Percentiles rank a stretch among this genome's conserved stretches.
Conservation (phyloP, 179 eudicot species). For the Actinidia arguta region DNA sequence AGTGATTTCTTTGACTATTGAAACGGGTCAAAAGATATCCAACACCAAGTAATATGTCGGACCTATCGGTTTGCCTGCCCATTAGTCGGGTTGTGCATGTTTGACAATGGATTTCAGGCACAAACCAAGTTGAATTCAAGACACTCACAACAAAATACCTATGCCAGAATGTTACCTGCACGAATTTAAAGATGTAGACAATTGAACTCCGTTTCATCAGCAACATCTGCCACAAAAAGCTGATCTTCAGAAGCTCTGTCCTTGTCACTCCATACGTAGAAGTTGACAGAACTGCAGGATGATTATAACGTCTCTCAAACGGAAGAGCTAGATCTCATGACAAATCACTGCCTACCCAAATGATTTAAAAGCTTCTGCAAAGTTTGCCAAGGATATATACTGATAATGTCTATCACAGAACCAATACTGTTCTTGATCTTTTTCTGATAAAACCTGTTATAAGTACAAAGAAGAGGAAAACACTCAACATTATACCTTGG, state of each 20-base stretch:
- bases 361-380: slow-evolving; percentile 68
- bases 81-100: too few relatives aligned
- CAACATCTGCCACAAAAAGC: slow-evolving; percentile 77
- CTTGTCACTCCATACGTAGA: slow-evolving; percentile 63
- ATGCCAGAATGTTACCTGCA: slow-evolving; percentile 49
- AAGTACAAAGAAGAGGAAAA: not conserved
- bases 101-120: too few relatives aligned
- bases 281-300: slow-evolving; percentile 71
- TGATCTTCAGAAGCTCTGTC: slow-evolving; percentile 67
- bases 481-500: not conserved
- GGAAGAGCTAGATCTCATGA: slow-evolving; percentile 62
- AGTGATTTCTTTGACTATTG: not conserved
- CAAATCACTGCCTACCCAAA: slow-evolving; percentile 57
- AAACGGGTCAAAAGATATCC: too few relatives aligned
- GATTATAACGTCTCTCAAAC: slow-evolving; percentile 55
- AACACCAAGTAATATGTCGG: too few relatives aligned
- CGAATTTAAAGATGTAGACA: slow-evolving; percentile 64
- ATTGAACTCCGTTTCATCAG: slow-evolving; percentile 67
- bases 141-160: too few relatives aligned
- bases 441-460: slow-evolving; percentile 68
- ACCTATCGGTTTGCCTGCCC: too few relatives aligned
- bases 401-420: slow-evolving; percentile 47
- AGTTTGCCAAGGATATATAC: slow-evolving; percentile 63
- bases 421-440: slow-evolving; percentile 85
- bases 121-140: too few relatives aligned